Evolutionary conservation across 1,284 basidiomycete genomes (phyloP), one percentile per base, ranked within the genome.

Genomic region (Trichosporon ovoides): DNA sequence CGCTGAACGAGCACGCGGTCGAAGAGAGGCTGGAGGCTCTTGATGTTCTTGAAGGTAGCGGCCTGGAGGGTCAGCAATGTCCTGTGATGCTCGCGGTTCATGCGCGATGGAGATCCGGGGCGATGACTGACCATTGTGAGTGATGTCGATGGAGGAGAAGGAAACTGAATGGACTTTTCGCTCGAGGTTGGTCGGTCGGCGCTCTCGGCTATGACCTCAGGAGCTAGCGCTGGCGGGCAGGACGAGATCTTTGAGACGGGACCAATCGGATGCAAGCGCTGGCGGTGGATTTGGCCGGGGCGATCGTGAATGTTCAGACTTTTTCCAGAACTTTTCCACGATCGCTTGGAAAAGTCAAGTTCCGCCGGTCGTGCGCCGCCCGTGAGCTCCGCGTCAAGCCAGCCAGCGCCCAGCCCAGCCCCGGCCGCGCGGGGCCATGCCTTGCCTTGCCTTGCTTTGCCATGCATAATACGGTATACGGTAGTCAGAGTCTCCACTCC

Each of bases 1-100:
- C 94, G 85, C 81, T 98, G 94, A 60, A 98, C 93, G 63, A 98
- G 84, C 65, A 98, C 90, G 68, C 95, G 90, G 86, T 98, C 95
- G 61, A 98, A 82, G 56, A 98, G 86, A 62, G 95, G 95, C 66
- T 92, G 81, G 67, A 98, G 79, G 56, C 93, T 83, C 81, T 86
- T 91, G 84, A 98, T 97, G 68, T 86, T 88, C 80, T 91, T 94
- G 87, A 96, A 91, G 31, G 92, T 93, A 61, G 81, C 78, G 52
- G 77, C 69, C 76, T 76, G 62, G 11, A 13, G 11, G 6, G 52
- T 54, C 36, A 55, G 58, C 4, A 12, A 20, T 33, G n/a, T n/a
- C n/a, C 1, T 19, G 24, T 34, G 7, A 6, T 7, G 16, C 13
- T 16, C 20, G 16, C 28, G 14, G n/a, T n/a, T 16, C n/a, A n/a